Base-by-base conservation (phyloP, 208 protist genomes). In the Cochliopodium minus region DNA sequence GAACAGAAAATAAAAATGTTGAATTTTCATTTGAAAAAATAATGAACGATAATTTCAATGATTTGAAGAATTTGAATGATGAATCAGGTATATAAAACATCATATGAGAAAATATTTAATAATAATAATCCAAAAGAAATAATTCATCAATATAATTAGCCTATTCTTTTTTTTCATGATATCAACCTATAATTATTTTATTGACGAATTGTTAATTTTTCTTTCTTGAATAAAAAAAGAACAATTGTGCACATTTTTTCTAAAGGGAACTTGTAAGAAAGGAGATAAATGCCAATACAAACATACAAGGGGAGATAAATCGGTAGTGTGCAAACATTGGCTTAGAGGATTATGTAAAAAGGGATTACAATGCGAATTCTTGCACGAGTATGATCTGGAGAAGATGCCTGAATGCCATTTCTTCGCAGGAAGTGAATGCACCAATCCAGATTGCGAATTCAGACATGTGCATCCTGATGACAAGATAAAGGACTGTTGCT, bases 321-420 rank as follows among this genome's bases (percentile, higher is more conserved):
- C 65, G 9, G 70, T 84, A 10, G 91, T 95, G 40, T 96, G 91
- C 69, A 92, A 93, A 66, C 87, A 95, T 71, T 96, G 88, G 88
- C 69, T 95, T 35, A 77, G 87, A 55, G 88, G 88, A 22, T 70
- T 92, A 13, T 96, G 91, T 64, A 92, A 88, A 35, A 94, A 93
- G 59, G 87, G 86, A 5, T 82, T 90, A 33, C 76, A 88, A 59
- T 96, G 91, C 62, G 77, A 91, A 35, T 95, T 86, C 64, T 64
- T 95, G 35, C 91, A 96, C 69, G 82, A 90, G 60, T 95, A 91
- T 64, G 78, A 91, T 51, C 71, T 84, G 43, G 69, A 75, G 36
- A 91, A 86, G 46, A 90, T 96, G 63, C 90, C 91, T 1, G 71
- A 81, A 39, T 96, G 91, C 66, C 83, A 79, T 64, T 95, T 93